Evolutionary conservation across 768 basidiomycete species (phyloP).

Genomic region (Mrakia blollopis): DNA sequence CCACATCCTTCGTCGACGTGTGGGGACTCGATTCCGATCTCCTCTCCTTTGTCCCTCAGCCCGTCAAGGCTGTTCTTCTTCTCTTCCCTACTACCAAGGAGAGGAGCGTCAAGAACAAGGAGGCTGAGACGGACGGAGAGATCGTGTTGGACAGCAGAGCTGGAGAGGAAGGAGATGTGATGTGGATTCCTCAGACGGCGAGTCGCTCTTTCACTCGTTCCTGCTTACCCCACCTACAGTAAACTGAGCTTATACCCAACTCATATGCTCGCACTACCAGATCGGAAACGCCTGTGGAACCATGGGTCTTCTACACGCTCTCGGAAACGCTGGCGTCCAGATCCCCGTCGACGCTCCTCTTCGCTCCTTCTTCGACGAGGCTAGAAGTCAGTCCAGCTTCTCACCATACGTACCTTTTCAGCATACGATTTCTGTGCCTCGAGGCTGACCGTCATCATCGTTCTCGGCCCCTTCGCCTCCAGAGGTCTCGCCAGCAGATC

Average conservation of each 20-base stretch:
- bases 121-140: constrained; percentile 59
- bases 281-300: constrained; percentile 73
- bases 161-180: constrained; percentile 36
- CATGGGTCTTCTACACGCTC: constrained; percentile 74
- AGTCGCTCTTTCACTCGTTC: no score
- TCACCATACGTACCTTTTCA: no score
- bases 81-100: constrained; percentile 68
- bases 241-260: no score
- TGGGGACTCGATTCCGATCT: constrained; percentile 70
- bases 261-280: no score
- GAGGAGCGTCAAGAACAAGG: constrained; percentile 52
- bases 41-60: constrained; percentile 62
- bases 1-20: constrained; percentile 61
- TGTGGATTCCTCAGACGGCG: constrained; percentile 28
- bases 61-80: constrained; percentile 76
- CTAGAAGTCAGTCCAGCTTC: constrained; percentile 25
- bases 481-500: constrained; percentile 56
- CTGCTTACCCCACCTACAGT: no score
- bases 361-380: constrained; percentile 39
- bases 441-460: no score
- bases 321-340: constrained; percentile 62
- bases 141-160: constrained; percentile 47
- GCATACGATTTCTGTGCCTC: no score
- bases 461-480: neutral
- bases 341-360: constrained; percentile 37